phyloP scores from a whole-genome alignment of 148 eudicot species.

The Polygonum maritimum region DNA sequence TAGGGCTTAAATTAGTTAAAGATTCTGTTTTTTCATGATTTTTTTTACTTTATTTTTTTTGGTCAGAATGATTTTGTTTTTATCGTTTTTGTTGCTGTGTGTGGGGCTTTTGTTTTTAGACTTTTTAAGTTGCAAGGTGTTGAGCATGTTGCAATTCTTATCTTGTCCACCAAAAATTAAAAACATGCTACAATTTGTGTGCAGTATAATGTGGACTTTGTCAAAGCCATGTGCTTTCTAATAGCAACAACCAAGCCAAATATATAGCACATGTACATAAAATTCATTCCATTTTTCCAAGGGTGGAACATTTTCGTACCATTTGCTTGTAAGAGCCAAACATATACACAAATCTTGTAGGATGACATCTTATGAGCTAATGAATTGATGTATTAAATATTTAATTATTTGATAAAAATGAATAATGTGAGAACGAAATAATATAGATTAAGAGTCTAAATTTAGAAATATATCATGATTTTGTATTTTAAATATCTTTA shows the following conservation, averaged over 20 bases:
- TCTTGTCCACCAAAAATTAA: neutral
- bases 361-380: too few relatives aligned
- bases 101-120: constrained; percentile 6
- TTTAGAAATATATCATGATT: too few relatives aligned
- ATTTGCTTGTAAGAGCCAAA: neutral
- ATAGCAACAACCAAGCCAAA: neutral
- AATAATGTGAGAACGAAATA: too few relatives aligned
- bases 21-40: neutral
- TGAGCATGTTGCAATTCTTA: neutral
- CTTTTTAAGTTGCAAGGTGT: neutral
- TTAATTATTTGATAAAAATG: too few relatives aligned
- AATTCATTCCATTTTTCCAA: neutral
- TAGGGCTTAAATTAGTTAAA: neutral
- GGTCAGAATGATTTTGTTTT: neutral
- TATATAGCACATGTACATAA: too few relatives aligned
- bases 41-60: too few relatives aligned
- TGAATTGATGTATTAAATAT: too few relatives aligned
- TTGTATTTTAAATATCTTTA: too few relatives aligned
- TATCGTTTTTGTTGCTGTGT: neutral
- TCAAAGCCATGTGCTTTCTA: neutral
- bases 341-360: too few relatives aligned
- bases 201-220: neutral
- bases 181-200: neutral
- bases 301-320: neutral
- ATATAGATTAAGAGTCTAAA: too few relatives aligned